These are phyloP conservation scores for Vachellia collinsii DNA, from an alignment of 306 rosid species.

Conservation along the genomic window DNA sequence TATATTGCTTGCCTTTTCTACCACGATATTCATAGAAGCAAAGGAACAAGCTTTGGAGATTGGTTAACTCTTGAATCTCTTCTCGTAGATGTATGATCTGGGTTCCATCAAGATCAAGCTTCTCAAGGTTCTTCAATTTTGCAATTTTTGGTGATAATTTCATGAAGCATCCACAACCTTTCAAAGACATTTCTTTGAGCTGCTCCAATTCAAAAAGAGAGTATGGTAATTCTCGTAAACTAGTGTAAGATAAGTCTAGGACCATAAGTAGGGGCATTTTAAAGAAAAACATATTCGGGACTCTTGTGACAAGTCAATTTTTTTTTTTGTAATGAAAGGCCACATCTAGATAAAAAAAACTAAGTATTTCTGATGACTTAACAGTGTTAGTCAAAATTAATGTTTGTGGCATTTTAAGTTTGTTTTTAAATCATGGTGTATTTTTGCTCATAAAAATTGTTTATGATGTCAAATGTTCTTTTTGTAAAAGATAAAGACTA, in stretches of 20 bases:
- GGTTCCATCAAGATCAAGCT: background rate
- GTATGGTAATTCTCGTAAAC: background rate
- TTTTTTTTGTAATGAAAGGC: too few species aligned
- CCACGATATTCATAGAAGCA: slow-evolving; percentile 15
- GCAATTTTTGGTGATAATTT: background rate
- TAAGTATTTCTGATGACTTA: too few species aligned
- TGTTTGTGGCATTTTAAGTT: too few species aligned
- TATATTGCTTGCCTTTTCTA: background rate
- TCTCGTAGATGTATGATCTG: background rate
- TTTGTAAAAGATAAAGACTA: too few species aligned
- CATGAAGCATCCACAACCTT: background rate
- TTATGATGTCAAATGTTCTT: too few species aligned
- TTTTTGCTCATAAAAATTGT: too few species aligned
- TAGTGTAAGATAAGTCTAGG: slow-evolving; percentile 5
- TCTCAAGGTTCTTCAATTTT: background rate
- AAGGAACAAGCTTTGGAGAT: slow-evolving; percentile 12
- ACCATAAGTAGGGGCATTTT: background rate
- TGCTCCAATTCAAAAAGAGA: slow-evolving; percentile 1
- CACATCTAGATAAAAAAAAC: too few species aligned
- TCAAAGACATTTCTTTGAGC: background rate
- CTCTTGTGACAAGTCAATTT: too few species aligned
- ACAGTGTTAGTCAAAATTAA: too few species aligned
- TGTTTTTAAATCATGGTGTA: too few species aligned
- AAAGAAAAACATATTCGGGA: background rate
- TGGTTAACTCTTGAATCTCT: background rate